Evolutionary conservation across 2,329 filamentous ascomycete species (phyloP).

Genomic region (Botrytis hyacinthi): DNA sequence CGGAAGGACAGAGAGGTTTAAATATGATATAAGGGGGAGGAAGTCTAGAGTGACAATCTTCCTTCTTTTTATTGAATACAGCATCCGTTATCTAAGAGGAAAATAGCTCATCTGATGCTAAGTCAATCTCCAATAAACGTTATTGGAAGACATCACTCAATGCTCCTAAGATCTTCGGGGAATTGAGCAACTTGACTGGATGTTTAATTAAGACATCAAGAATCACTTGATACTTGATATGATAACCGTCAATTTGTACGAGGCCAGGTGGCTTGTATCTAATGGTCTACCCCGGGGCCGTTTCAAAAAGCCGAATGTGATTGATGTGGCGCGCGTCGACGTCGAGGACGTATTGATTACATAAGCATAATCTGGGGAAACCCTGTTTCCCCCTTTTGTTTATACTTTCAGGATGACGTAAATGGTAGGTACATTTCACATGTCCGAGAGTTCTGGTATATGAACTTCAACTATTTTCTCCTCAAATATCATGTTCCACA

Average conservation of each 20-base stretch:
- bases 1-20: neutral
- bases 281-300: neutral
- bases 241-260: neutral
- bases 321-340: neutral
- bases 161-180: neutral
- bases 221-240: neutral
- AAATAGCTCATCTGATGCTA: neutral
- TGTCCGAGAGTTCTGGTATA: neutral
- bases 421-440: neutral
- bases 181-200: neutral
- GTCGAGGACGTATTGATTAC: neutral
- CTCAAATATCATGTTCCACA: neutral
- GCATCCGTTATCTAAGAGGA: neutral
- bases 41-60: neutral
- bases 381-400: neutral
- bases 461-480: neutral
- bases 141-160: neutral
- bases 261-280: neutral
- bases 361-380: conserved; percentile 8
- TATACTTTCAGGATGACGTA: neutral
- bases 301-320: neutral
- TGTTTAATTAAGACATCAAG: neutral
- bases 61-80: neutral
- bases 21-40: neutral
- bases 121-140: neutral